Evolutionary conservation across 345 rosid genomes (phyloP).

Genomic region (Luvunga scandens): DNA sequence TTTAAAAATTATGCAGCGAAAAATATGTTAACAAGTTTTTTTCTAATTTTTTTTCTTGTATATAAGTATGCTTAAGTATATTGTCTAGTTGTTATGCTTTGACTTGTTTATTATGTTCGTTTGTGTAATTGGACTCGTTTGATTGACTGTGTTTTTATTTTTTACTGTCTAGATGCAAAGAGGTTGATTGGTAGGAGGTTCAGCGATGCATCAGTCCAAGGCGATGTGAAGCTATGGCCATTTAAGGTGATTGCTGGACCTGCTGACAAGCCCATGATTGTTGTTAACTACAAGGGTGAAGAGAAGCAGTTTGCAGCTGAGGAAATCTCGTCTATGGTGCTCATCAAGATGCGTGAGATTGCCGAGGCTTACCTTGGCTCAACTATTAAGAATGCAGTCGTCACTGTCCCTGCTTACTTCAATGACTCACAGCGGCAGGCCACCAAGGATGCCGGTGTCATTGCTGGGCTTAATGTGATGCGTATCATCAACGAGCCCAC

Average conservation of each 20-base stretch:
- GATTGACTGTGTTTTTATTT: neutral
- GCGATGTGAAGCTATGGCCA: slow-evolving; percentile 64
- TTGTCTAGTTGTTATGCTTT: no score
- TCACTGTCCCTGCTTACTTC: slow-evolving; percentile 73
- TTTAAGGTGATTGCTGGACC: slow-evolving; percentile 60
- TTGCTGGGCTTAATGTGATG: slow-evolving; percentile 72
- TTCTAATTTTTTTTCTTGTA: no score
- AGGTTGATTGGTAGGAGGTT: slow-evolving; percentile 72
- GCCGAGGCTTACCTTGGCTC: slow-evolving; percentile 70
- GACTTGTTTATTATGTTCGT: neutral
- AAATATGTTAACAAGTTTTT: no score
- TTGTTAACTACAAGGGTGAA: slow-evolving; percentile 57
- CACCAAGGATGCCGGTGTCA: slow-evolving; percentile 67
- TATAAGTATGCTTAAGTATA: neutral
- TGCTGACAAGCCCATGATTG: slow-evolving; percentile 66
- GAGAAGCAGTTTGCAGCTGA: slow-evolving; percentile 69
- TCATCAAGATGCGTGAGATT: slow-evolving; percentile 77
- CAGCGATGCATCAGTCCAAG: slow-evolving; percentile 58
- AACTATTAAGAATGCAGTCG: slow-evolving; percentile 58
- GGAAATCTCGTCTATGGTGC: slow-evolving; percentile 77
- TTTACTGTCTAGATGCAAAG: slow-evolving; percentile 49
- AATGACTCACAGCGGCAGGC: slow-evolving; percentile 75
- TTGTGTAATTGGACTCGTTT: neutral
- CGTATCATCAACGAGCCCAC: slow-evolving; percentile 79
- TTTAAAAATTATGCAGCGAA: no score